These are phyloP conservation scores for Arthrobotrys pseudoclavata DNA, from an alignment of 2,329 filamentous ascomycete genomes.

Conservation along the genomic window DNA sequence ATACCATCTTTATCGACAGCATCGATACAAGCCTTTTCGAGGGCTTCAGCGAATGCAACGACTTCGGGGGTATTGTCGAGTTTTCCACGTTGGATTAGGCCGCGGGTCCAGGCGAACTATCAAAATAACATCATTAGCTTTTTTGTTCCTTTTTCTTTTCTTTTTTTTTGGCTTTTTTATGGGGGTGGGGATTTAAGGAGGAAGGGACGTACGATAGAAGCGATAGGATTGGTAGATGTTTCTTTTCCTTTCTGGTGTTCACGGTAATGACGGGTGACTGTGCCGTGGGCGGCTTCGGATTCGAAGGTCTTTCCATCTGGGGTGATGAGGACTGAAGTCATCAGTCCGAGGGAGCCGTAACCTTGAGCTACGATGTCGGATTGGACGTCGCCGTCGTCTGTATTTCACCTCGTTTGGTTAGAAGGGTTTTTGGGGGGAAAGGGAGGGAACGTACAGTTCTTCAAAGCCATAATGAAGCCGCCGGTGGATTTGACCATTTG, in stretches of 20 bases:
- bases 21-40: slow-evolving; percentile 94
- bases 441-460: slow-evolving; percentile 76
- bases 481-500: slow-evolving; percentile 99
- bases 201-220: slow-evolving; percentile 77
- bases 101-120: slow-evolving; percentile 93
- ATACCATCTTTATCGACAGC: slow-evolving; percentile 93
- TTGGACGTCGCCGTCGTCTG: slow-evolving; percentile 93
- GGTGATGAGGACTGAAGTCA: slow-evolving; percentile 97
- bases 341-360: slow-evolving; percentile 96
- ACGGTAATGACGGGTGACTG: slow-evolving; percentile 97
- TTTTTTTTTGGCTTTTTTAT: neutral
- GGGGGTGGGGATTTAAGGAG: neutral
- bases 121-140: neutral
- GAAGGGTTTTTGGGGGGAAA: slow-evolving; percentile 3
- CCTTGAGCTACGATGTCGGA: slow-evolving; percentile 98
- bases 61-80: slow-evolving; percentile 94
- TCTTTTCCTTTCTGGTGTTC: slow-evolving; percentile 98
- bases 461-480: slow-evolving; percentile 96
- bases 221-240: slow-evolving; percentile 98
- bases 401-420: neutral
- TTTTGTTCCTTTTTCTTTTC: neutral
- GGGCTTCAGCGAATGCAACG: slow-evolving; percentile 87
- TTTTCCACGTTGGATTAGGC: slow-evolving; percentile 90
- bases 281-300: slow-evolving; percentile 97
- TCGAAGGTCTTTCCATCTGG: slow-evolving; percentile 97